Base-by-base conservation (phyloP, 306 rosid species). In the Fagus sylvatica region DNA sequence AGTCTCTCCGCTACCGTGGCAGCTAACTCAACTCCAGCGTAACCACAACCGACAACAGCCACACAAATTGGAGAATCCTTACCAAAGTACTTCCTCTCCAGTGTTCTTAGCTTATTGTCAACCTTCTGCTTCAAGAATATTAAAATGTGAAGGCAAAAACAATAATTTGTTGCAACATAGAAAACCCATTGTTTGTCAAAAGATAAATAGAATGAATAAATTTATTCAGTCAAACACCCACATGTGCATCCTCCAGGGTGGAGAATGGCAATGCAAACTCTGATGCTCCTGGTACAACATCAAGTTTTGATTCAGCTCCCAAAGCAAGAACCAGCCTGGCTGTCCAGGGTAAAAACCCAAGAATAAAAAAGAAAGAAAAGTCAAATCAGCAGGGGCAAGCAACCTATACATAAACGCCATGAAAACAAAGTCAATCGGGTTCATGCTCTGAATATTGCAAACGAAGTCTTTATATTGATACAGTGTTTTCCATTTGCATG, bases 301-400 rank as follows among this genome's bases (percentile, higher is more conserved):
- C 95, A 55, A 95, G 89, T 77, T 88, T 91, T 55, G 91, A 67
- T 87, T 92, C 98, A 92, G 98, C 95, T 72, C 98, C 98, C 88
- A 92, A 84, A 76, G 98, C 91, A 85, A 95, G 97, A 89, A 95
- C 98, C 85, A 95, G 87, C 98, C 97, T 93, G 93, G 90, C 93
- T 93, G 96, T 85, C 93, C 96, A 86, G 75, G 32, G 61, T 64
- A 65, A 48, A 79, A 39, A 68, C 15, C 32, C 51, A 46, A 46
- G 2, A 46, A 46, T 46, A 8, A 82, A 81, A 85, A 73, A 49
- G 77, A 71, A 46, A 71, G 67, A 76, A 46, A 56, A 80, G 57
- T 80, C 69, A 90, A 82, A 84, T 75, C 79, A 78, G 62, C 48
- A 82, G 51, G 61, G 60, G 71, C 22, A 22, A 79, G n/a, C 53